Conservation (phyloP, 805 yeast species). For the Candida sonorensis region DNA sequence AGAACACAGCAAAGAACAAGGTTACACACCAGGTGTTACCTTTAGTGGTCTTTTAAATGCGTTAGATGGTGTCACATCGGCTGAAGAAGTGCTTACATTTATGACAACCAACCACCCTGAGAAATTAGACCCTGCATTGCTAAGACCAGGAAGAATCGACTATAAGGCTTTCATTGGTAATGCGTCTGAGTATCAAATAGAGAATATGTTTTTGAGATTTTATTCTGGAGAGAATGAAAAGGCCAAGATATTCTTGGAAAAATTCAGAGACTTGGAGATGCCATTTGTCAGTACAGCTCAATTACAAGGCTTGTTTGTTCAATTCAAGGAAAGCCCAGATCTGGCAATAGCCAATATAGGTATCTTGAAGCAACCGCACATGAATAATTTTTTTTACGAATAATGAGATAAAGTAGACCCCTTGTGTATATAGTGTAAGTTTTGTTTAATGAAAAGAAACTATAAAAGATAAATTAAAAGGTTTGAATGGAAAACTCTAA, state of each 20-base stretch:
- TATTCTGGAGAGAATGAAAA: slow-evolving; percentile 55
- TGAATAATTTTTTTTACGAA: slow-evolving; percentile 28
- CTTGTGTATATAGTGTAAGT: too few relatives aligned
- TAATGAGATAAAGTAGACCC: slow-evolving; percentile 6
- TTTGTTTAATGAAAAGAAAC: too few relatives aligned
- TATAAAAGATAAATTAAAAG: too few relatives aligned
- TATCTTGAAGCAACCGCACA: slow-evolving; percentile 31
- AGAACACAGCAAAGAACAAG: slow-evolving; percentile 67
- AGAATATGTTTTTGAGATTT: slow-evolving; percentile 80
- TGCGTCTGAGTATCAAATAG: slow-evolving; percentile 78
- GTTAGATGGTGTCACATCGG: slow-evolving; percentile 94
- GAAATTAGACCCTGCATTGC: slow-evolving; percentile 81
- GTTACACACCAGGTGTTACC: slow-evolving; percentile 84
- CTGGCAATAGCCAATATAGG: slow-evolving; percentile 65
- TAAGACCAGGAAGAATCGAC: slow-evolving; percentile 94
- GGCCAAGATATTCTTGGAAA: slow-evolving; percentile 45
- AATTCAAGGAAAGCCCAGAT: slow-evolving; percentile 77
- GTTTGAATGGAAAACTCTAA: too few relatives aligned
- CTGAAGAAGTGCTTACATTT: slow-evolving; percentile 92
- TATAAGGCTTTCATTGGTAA: slow-evolving; percentile 75
- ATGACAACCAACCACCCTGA: slow-evolving; percentile 99
- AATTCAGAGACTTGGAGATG: slow-evolving; percentile 39
- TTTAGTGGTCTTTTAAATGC: slow-evolving; percentile 93
- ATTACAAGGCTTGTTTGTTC: slow-evolving; percentile 90
- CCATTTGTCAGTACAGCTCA: slow-evolving; percentile 82